Evolutionary conservation across 257 asterid genomes (phyloP).

Genomic region (Penstemon barbatus): DNA sequence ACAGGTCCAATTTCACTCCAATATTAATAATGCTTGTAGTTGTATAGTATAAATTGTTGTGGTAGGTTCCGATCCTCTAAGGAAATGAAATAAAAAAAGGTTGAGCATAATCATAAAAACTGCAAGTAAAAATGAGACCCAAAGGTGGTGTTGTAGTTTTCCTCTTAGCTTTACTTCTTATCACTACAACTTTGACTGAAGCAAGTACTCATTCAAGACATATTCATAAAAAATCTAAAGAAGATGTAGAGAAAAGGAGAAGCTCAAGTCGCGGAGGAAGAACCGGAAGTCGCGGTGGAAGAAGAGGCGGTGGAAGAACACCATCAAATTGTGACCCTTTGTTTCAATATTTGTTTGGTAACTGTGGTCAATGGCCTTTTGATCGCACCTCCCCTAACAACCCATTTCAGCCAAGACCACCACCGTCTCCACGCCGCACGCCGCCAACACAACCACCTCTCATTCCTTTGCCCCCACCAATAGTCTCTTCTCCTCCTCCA

Average conservation of each 20-base stretch:
- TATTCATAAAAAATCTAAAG: not conserved
- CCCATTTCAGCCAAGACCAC: slow-evolving; percentile 40
- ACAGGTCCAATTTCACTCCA: not conserved
- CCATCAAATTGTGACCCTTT: slow-evolving; percentile 54
- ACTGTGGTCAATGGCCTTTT: slow-evolving; percentile 58
- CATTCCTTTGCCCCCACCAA: slow-evolving; percentile 19
- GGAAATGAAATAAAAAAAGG: not conserved
- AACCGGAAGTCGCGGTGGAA: slow-evolving; percentile 31
- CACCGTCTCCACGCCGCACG: slow-evolving; percentile 39
- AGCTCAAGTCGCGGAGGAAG: slow-evolving; percentile 27
- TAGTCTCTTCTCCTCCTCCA: slow-evolving; percentile 22
- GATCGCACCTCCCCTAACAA: slow-evolving; percentile 36
- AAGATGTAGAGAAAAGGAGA: slow-evolving; percentile 37
- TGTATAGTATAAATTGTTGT: not conserved
- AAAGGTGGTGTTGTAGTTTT: slow-evolving; percentile 17
- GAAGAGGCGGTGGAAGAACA: slow-evolving; percentile 25
- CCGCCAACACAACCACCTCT: slow-evolving; percentile 34
- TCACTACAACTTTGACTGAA: slow-evolving; percentile 39
- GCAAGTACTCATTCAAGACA: slow-evolving; percentile 26
- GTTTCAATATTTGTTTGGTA: slow-evolving; percentile 38
- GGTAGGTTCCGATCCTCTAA: not conserved
- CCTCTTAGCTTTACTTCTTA: slow-evolving; percentile 36
- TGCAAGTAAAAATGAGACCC: slow-evolving; percentile 31
- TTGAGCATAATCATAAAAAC: not conserved
- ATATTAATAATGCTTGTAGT: not conserved